Conservation (phyloP, 306 rosid species). For the Citrullus mucosospermus region DNA sequence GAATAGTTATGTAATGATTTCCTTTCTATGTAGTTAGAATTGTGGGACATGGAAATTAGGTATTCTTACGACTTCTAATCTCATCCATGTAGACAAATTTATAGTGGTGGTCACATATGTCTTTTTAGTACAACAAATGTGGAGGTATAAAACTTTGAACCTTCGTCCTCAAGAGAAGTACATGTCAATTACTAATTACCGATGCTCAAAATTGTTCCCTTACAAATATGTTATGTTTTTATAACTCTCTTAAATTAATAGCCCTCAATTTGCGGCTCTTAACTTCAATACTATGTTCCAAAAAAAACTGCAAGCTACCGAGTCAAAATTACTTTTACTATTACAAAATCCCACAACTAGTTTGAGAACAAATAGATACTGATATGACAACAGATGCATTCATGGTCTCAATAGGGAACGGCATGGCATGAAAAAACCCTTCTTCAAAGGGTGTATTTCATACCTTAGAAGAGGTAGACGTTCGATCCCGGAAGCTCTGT, state of each 20-base stretch:
- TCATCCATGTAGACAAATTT: not conserved
- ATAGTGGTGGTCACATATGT: not conserved
- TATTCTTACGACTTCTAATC: not conserved
- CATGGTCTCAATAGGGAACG: not conserved
- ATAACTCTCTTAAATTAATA: not conserved
- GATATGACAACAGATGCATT: not conserved
- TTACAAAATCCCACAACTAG: not conserved
- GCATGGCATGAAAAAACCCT: not conserved
- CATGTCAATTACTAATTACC: not conserved
- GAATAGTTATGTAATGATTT: not conserved
- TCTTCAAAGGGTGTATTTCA: not conserved
- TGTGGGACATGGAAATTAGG: not conserved
- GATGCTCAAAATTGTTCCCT: not conserved
- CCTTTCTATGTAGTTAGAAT: not conserved
- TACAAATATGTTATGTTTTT: not conserved
- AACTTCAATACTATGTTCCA: not conserved
- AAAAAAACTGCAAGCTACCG: not conserved
- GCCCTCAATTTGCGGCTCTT: not conserved
- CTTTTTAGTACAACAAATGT: no score
- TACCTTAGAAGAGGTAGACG: conserved; percentile 3
- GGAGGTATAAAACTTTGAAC: no score
- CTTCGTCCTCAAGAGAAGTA: no score
- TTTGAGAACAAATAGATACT: not conserved
- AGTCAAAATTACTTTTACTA: not conserved
- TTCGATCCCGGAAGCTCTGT: not conserved